Evolutionary conservation across 352 stramenopile genomes (phyloP).

Genomic region (Phytophthora rubi): DNA sequence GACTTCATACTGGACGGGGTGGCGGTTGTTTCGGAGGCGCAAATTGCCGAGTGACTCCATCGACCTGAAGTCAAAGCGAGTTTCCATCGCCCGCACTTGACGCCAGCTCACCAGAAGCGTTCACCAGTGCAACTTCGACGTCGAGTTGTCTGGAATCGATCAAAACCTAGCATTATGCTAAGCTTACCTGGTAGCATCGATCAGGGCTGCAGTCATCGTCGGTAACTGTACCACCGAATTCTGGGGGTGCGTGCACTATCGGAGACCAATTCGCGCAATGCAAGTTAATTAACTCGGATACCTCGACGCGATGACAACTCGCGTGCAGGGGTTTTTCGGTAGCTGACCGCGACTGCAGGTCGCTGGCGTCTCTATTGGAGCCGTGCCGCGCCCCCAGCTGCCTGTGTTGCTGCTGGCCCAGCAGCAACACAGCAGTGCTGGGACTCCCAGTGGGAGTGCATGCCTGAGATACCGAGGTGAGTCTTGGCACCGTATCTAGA

Average conservation of each 20-base stretch:
- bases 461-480: slow-evolving; percentile 5
- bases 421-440: no score
- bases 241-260: neutral
- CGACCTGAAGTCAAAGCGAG: neutral
- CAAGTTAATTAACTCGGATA: neutral
- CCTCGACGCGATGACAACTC: neutral
- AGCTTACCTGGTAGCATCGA: neutral
- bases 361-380: neutral
- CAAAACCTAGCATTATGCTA: neutral
- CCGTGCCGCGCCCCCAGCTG: neutral
- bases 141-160: neutral
- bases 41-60: neutral
- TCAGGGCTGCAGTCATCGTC: neutral
- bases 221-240: neutral
- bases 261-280: neutral
- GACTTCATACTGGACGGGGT: slow-evolving; percentile 8
- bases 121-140: neutral
- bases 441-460: neutral
- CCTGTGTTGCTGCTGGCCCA: neutral
- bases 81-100: neutral
- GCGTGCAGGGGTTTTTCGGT: neutral
- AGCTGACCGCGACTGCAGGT: neutral
- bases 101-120: neutral
- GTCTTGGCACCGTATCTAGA: neutral
- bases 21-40: neutral